These are phyloP conservation scores for Pyrrhoderma noxium DNA, from an alignment of 1,284 basidiomycete species.

Conservation along the genomic window DNA sequence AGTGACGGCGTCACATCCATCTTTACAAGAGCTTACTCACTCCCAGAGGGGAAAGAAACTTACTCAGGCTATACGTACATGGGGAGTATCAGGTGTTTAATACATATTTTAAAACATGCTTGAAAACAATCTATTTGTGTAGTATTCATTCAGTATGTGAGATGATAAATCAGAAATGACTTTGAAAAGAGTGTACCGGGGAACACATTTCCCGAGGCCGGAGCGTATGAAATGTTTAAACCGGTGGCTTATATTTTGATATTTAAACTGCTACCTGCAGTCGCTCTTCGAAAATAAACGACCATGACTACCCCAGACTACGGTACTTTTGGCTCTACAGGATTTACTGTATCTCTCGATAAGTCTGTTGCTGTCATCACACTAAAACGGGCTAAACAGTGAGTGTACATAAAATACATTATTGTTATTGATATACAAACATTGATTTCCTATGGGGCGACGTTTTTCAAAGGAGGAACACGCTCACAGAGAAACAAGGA, in stretches of 20 bases:
- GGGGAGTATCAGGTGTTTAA: neutral
- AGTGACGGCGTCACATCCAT: neutral
- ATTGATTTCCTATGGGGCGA: neutral
- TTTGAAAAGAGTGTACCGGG: no score
- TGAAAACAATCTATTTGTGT: no score
- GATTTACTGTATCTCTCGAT: constrained; percentile 36
- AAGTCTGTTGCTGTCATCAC: constrained; percentile 35
- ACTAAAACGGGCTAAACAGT: constrained; percentile 41
- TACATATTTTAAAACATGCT: neutral
- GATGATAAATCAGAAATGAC: no score
- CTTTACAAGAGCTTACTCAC: neutral
- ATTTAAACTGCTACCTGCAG: no score
- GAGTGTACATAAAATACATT: constrained; percentile 18
- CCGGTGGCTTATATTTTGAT: no score
- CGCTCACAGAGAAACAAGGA: constrained; percentile 30
- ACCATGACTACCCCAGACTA: constrained; percentile 5
- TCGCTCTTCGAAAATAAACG: no score
- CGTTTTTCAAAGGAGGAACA: constrained; percentile 43
- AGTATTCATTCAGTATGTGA: no score
- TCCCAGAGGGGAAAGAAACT: neutral
- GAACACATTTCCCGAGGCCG: no score
- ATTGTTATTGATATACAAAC: neutral
- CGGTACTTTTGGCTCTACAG: constrained; percentile 12
- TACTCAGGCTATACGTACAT: neutral
- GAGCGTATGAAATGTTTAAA: no score